A percentile compares a stretch with the other conserved stretches of the same genome.
phyloP scores from a whole-genome alignment of 352 stramenopile genomes.

The Phytophthora parvispora region DNA sequence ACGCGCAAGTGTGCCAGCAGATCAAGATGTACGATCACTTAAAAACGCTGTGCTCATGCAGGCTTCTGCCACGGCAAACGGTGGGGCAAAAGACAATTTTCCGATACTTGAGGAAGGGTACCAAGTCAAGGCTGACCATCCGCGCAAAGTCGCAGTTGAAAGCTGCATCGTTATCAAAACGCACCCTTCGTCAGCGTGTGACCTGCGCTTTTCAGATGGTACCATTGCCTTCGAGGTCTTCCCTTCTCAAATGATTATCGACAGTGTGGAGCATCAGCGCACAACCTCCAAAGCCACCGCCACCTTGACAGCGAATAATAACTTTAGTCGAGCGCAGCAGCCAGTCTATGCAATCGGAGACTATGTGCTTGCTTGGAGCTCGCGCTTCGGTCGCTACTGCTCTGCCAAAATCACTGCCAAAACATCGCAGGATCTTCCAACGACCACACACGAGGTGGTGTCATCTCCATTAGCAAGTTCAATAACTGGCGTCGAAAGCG shows the following conservation, averaged over 20 bases:
- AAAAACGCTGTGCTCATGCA: slow-evolving; percentile 87
- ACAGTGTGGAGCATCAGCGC: slow-evolving; percentile 39
- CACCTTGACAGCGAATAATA: slow-evolving; percentile 8
- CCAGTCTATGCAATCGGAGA: slow-evolving; percentile 47
- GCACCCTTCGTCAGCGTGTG: slow-evolving; percentile 66
- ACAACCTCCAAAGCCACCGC: slow-evolving; percentile 10
- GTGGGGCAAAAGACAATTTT: slow-evolving; percentile 6
- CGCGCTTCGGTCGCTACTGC: slow-evolving; percentile 76
- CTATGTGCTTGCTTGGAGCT: slow-evolving; percentile 81
- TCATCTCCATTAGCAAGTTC: slow-evolving; percentile 8
- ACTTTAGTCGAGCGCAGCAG: slow-evolving; percentile 10
- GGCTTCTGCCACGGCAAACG: slow-evolving; percentile 28
- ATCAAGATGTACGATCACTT: slow-evolving; percentile 72
- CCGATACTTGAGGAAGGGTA: slow-evolving; percentile 72
- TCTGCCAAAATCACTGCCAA: slow-evolving; percentile 58
- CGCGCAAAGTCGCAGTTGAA: slow-evolving; percentile 64
- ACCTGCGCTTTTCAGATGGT: slow-evolving; percentile 80
- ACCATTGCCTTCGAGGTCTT: slow-evolving; percentile 85
- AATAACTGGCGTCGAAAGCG: background rate
- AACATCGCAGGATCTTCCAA: slow-evolving; percentile 26
- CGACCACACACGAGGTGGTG: background rate
- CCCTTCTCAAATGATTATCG: slow-evolving; percentile 83
- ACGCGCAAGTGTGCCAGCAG: slow-evolving; percentile 36
- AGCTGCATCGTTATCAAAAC: slow-evolving; percentile 78
- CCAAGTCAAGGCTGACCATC: slow-evolving; percentile 81